Conservation (phyloP, 768 basidiomycete species). For the Lyophyllum shimeji region DNA sequence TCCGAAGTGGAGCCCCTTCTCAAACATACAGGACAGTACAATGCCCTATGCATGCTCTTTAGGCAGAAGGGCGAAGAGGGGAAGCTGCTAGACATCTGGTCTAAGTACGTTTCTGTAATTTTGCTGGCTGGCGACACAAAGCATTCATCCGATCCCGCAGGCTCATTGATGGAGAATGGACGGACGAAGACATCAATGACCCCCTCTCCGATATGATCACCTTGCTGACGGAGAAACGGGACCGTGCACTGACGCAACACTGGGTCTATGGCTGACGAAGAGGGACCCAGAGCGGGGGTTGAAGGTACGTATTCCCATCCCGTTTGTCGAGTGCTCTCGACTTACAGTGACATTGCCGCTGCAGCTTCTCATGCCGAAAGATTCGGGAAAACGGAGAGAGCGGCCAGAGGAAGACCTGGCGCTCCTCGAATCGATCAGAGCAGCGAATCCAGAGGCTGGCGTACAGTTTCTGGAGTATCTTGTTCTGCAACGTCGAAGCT, state of each 20-base stretch:
- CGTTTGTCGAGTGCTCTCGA: conserved; percentile 2
- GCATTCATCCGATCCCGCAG: conserved; percentile 31
- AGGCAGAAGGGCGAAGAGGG: conserved; percentile 51
- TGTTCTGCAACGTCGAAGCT: conserved; percentile 65
- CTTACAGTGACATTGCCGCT: neutral
- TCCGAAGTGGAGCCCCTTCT: conserved; percentile 64
- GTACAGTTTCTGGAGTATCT: conserved; percentile 79
- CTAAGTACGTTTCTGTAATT: conserved; percentile 49
- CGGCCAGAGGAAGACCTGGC: conserved; percentile 61
- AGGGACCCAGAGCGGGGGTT: conserved; percentile 70
- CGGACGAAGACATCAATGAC: conserved; percentile 61
- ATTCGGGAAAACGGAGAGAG: conserved; percentile 54
- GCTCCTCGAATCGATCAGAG: conserved; percentile 55
- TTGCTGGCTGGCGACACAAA: neutral
- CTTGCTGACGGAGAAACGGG: conserved; percentile 55
- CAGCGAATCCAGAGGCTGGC: conserved; percentile 59
- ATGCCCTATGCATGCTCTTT: conserved; percentile 62
- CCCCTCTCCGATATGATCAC: conserved; percentile 61
- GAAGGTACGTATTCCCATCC: conserved; percentile 42
- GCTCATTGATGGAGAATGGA: conserved; percentile 64
- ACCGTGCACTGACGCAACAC: conserved; percentile 60
- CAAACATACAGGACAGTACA: conserved; percentile 50
- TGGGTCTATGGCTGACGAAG: conserved; percentile 82
- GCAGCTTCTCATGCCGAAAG: conserved; percentile 62
- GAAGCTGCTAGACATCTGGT: conserved; percentile 68